phyloP scores from a whole-genome alignment of 805 yeast genomes.

The Isabelozyma rhagii region DNA sequence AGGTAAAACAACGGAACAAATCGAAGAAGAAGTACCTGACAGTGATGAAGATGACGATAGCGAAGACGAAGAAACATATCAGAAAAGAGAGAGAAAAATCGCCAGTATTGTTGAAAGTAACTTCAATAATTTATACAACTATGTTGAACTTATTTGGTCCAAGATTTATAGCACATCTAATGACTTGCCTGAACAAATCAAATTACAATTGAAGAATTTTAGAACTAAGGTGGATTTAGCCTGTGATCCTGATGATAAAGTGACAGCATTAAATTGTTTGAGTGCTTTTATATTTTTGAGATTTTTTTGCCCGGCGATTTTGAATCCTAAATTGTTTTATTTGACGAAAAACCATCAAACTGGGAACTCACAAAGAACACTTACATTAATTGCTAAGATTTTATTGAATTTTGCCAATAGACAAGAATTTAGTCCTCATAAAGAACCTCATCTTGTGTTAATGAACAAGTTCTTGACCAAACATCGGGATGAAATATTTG shows the following conservation, averaged over 20 bases:
- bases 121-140: conserved; percentile 44
- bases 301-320: conserved; percentile 71
- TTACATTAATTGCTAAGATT: conserved; percentile 78
- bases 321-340: conserved; percentile 84
- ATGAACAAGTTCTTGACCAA: conserved; percentile 67
- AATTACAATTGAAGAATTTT: conserved; percentile 58
- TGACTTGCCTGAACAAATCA: conserved; percentile 70
- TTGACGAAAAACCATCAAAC: conserved; percentile 68
- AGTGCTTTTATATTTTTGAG: conserved; percentile 78
- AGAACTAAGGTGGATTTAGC: conserved; percentile 63
- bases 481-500: conserved; percentile 56
- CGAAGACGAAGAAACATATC: conserved; percentile 27
- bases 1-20: conserved; percentile 20
- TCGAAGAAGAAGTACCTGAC: conserved; percentile 11
- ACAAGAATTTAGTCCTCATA: conserved; percentile 65
- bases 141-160: conserved; percentile 62
- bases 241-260: conserved; percentile 52
- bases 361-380: conserved; percentile 69
- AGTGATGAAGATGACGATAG: conserved; percentile 17
- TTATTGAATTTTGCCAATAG: conserved; percentile 78
- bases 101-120: conserved; percentile 43
- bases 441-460: conserved; percentile 74
- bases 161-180: conserved; percentile 62
- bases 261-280: conserved; percentile 64
- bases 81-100: conserved; percentile 29